Conservation (phyloP, 306 rosid species). For the Vicia sativa region DNA sequence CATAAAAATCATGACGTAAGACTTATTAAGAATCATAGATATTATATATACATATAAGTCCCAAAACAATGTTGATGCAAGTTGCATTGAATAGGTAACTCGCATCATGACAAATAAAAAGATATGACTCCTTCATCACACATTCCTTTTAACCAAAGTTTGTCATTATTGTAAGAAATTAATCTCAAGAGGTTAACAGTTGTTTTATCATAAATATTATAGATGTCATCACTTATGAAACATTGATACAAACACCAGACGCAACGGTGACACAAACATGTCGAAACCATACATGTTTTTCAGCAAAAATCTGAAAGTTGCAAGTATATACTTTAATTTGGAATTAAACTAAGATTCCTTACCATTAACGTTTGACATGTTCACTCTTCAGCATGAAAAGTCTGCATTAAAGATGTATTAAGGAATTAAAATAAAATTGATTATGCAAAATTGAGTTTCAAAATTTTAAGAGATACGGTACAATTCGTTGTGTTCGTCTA, state of each 20-base stretch:
- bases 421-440: no score
- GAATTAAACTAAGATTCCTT: conserved; percentile 6
- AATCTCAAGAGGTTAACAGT: neutral
- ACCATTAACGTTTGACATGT: neutral
- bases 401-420: no score
- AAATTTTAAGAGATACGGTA: no score
- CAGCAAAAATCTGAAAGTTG: no score
- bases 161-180: neutral
- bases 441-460: no score
- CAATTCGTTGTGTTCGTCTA: no score
- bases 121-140: neutral
- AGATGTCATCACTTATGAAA: no score
- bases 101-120: neutral
- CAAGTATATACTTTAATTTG: neutral
- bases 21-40: neutral
- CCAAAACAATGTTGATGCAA: neutral
- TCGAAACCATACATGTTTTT: neutral
- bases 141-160: neutral
- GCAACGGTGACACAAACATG: no score
- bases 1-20: no score
- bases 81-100: neutral
- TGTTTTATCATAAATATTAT: neutral
- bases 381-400: no score
- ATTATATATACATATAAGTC: neutral
- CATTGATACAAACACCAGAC: neutral